Evolutionary conservation across 306 rosid genomes (phyloP).

Genomic region (Acacia confusa): DNA sequence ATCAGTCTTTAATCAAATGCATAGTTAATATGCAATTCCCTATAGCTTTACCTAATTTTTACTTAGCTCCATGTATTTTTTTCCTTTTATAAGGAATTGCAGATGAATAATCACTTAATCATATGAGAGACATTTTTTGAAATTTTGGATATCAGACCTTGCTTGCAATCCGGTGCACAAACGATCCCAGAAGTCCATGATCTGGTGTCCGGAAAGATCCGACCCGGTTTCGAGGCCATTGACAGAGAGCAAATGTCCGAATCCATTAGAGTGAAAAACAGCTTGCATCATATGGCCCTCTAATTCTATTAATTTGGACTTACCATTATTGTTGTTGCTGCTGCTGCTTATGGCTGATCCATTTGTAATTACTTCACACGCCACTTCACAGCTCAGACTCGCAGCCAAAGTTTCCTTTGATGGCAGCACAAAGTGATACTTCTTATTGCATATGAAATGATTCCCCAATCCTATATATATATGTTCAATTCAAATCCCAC

Average conservation of each 20-base stretch:
- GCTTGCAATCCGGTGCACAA: slow-evolving; percentile 66
- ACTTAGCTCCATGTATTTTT: too few relatives aligned
- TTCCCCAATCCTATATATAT: slow-evolving; percentile 69
- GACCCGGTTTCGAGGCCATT: slow-evolving; percentile 83
- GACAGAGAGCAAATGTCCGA: slow-evolving; percentile 76
- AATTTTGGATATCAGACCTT: slow-evolving; percentile 47
- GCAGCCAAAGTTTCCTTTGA: slow-evolving; percentile 64
- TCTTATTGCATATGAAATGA: slow-evolving; percentile 81
- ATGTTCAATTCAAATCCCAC: neutral
- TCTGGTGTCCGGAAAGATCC: slow-evolving; percentile 57
- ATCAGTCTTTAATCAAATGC: too few relatives aligned
- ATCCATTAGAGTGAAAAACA: slow-evolving; percentile 85
- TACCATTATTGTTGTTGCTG: slow-evolving; percentile 26
- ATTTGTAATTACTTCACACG: slow-evolving; percentile 28
- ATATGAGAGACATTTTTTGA: neutral
- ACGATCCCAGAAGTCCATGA: slow-evolving; percentile 83
- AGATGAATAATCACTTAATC: too few relatives aligned
- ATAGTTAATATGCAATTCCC: too few relatives aligned
- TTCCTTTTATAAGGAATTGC: too few relatives aligned
- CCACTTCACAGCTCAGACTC: slow-evolving; percentile 43
- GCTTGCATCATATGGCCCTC: slow-evolving; percentile 80
- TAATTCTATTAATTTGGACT: slow-evolving; percentile 48
- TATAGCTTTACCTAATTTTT: too few relatives aligned
- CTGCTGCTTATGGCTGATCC: neutral
- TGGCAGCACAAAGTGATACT: slow-evolving; percentile 81